Evolutionary conservation across 2,329 filamentous ascomycete species (phyloP).

Genomic region (Acephala macrosclerotiorum): DNA sequence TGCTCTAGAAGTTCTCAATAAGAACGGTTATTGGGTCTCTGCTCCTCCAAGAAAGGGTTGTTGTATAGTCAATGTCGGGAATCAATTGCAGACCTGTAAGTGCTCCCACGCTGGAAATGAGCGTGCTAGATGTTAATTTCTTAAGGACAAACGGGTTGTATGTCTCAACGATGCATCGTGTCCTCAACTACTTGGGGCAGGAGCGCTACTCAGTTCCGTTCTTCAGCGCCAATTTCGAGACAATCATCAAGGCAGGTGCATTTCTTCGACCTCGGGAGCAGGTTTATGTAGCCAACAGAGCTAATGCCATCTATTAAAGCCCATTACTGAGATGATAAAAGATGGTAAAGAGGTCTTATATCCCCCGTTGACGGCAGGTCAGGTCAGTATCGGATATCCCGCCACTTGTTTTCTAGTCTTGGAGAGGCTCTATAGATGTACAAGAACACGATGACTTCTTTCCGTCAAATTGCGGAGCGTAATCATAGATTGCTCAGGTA

Average conservation of each 20-base stretch:
- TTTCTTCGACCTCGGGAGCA: not conserved
- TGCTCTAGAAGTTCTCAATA: slow-evolving; percentile 36
- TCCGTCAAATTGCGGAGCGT: not conserved
- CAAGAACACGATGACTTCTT: not conserved
- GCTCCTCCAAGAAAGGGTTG: slow-evolving; percentile 19
- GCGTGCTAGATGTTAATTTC: not conserved
- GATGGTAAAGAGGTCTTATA: not conserved
- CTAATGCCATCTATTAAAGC: not conserved
- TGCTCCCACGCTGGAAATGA: not conserved
- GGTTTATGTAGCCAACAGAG: not conserved
- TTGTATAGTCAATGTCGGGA: slow-evolving; percentile 57
- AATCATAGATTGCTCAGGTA: not conserved
- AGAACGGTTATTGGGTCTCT: slow-evolving; percentile 22
- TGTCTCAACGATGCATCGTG: slow-evolving; percentile 57
- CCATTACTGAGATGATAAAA: not conserved
- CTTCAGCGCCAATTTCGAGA: slow-evolving; percentile 57
- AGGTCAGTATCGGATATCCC: not conserved
- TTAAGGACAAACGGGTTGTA: slow-evolving; percentile 53
- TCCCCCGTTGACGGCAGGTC: not conserved
- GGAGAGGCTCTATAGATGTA: not conserved
- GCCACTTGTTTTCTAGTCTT: not conserved
- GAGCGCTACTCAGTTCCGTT: slow-evolving; percentile 61
- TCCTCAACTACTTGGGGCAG: slow-evolving; percentile 55
- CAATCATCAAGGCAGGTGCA: slow-evolving; percentile 3
- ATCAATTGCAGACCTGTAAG: slow-evolving; percentile 48